Conservation (phyloP, 352 stramenopile genomes). For the Phytophthora pinifolia region DNA sequence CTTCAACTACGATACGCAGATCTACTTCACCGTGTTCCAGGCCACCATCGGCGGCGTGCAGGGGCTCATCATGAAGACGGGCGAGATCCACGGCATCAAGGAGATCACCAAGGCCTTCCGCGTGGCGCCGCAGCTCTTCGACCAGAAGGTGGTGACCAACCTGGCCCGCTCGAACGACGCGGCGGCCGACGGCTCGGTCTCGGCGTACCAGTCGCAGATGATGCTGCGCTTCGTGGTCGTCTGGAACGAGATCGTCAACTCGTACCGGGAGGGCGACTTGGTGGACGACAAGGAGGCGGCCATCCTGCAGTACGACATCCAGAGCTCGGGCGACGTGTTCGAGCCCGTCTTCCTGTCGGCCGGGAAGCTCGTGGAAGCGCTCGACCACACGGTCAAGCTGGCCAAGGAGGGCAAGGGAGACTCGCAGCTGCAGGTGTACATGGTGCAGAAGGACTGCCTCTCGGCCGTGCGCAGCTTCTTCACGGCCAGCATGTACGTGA, state of each 20-base stretch:
- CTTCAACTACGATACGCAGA: slow-evolving; percentile 82
- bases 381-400: slow-evolving; percentile 60
- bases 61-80: slow-evolving; percentile 70
- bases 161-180: slow-evolving; percentile 61
- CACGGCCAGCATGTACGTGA: slow-evolving; percentile 73
- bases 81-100: slow-evolving; percentile 64
- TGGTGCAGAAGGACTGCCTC: slow-evolving; percentile 72
- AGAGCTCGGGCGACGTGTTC: slow-evolving; percentile 70
- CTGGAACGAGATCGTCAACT: slow-evolving; percentile 83
- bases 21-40: slow-evolving; percentile 79
- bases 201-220: slow-evolving; percentile 65
- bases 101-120: slow-evolving; percentile 74
- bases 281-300: slow-evolving; percentile 76
- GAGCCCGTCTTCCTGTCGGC: slow-evolving; percentile 80
- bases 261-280: slow-evolving; percentile 70
- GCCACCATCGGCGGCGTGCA: slow-evolving; percentile 50
- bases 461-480: slow-evolving; percentile 75
- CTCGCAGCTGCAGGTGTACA: slow-evolving; percentile 60
- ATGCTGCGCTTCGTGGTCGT: slow-evolving; percentile 82
- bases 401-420: slow-evolving; percentile 70
- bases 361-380: slow-evolving; percentile 65
- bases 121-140: slow-evolving; percentile 63
- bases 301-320: slow-evolving; percentile 76
- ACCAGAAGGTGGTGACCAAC: slow-evolving; percentile 71
- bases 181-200: slow-evolving; percentile 40